Percentiles rank a stretch among this genome's conserved stretches.
phyloP scores from a whole-genome alignment of 495 filamentous ascomycete species.

The Pseudomonodictys pantanalensis region DNA sequence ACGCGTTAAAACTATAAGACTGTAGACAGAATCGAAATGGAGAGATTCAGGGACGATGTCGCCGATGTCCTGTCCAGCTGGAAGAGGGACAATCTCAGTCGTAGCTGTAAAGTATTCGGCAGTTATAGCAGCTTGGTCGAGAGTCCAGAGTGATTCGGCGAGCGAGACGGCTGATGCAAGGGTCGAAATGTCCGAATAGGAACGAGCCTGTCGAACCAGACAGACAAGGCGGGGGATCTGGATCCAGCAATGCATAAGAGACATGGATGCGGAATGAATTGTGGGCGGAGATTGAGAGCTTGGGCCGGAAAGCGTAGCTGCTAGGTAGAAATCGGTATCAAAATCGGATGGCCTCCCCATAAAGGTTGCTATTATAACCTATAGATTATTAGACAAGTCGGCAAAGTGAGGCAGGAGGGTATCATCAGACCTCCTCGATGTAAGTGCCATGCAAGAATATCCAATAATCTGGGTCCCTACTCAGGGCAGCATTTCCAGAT shows the following conservation, averaged over 20 bases:
- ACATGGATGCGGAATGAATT: not conserved
- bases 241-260: constrained; percentile 9
- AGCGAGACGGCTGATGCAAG: not conserved
- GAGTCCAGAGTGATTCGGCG: not conserved
- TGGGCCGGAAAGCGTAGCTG: not conserved
- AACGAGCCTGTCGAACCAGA: not conserved
- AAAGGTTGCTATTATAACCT: constrained; percentile 3
- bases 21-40: not conserved
- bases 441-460: constrained; percentile 6
- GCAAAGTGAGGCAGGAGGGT: not conserved
- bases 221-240: constrained; percentile 8
- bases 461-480: not conserved
- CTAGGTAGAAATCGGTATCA: constrained; percentile 5
- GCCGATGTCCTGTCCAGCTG: not conserved
- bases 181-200: not conserved
- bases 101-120: not conserved
- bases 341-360: not conserved
- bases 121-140: not conserved
- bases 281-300: not conserved
- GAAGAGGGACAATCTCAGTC: not conserved
- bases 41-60: constrained; percentile 2
- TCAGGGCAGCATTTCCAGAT: not conserved
- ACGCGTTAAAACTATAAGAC: not conserved
- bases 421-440: constrained; percentile 10
- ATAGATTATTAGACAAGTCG: not conserved